Conservation (phyloP, 2,329 filamentous ascomycete genomes). For the Neoscytalidium dimidiatum region DNA sequence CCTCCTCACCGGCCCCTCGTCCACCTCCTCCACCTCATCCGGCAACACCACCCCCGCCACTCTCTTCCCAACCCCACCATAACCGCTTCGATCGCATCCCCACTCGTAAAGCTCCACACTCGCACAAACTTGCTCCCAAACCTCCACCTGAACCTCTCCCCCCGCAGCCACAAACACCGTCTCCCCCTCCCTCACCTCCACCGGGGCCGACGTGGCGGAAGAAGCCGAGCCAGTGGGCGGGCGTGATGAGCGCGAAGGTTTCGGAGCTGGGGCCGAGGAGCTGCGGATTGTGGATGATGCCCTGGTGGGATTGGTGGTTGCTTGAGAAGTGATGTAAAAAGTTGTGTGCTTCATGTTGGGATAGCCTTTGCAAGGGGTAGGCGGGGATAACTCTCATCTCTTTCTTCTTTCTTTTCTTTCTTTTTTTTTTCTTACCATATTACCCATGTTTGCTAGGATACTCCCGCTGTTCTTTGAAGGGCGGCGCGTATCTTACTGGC, state of each 20-base stretch:
- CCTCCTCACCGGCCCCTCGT: background rate
- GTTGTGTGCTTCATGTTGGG: background rate
- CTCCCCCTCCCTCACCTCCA: conserved; percentile 3
- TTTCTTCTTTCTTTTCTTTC: too few relatives aligned
- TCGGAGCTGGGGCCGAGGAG: conserved; percentile 58
- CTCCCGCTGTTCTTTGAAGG: too few relatives aligned
- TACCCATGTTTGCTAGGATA: too few relatives aligned
- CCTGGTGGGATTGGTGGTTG: conserved; percentile 31
- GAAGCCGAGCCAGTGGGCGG: conserved; percentile 63
- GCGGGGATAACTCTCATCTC: background rate
- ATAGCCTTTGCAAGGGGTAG: background rate
- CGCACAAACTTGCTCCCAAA: conserved; percentile 12
- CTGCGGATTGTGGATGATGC: conserved; percentile 58
- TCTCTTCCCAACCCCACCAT: background rate
- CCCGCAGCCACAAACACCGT: conserved; percentile 9
- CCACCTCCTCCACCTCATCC: background rate
- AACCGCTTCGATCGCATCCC: conserved; percentile 12
- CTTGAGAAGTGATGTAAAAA: background rate
- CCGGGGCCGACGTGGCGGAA: conserved; percentile 53
- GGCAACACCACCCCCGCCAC: conserved; percentile 6
- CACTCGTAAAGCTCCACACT: conserved; percentile 15
- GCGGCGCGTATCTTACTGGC: conserved; percentile 43
- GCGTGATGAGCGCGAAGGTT: conserved; percentile 56
- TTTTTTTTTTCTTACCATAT: too few relatives aligned
- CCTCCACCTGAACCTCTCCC: background rate